phyloP scores from a whole-genome alignment of 208 protist species.

The Entamoeba moshkovskii region DNA sequence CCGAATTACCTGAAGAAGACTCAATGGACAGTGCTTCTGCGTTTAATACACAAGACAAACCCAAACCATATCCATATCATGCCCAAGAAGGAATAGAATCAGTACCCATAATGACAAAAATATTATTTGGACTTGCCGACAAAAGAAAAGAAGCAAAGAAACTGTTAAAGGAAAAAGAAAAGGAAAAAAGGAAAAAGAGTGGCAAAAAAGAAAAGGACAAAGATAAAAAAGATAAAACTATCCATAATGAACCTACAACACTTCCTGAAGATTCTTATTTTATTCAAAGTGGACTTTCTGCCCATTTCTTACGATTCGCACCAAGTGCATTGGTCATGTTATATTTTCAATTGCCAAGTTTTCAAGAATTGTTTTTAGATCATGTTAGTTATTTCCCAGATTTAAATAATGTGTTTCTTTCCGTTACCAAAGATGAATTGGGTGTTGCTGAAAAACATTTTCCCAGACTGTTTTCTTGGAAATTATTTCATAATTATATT shows the following conservation, averaged over 20 bases:
- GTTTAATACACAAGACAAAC: background rate
- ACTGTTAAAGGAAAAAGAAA: background rate
- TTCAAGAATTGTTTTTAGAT: background rate
- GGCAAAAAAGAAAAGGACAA: background rate
- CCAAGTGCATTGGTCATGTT: background rate
- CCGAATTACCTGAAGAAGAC: background rate
- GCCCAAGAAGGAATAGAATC: background rate
- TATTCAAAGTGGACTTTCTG: background rate
- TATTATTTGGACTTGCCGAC: background rate
- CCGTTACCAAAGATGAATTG: background rate
- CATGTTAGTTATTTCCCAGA: background rate
- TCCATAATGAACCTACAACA: background rate
- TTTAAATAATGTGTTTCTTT: background rate
- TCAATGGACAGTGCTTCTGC: background rate
- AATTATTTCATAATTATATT: background rate
- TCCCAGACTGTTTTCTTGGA: background rate
- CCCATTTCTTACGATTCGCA: background rate
- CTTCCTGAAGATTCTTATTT: constrained; percentile 1
- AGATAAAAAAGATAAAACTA: background rate
- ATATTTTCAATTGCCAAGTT: background rate
- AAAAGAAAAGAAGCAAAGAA: background rate
- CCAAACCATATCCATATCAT: background rate
- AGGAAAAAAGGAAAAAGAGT: background rate
- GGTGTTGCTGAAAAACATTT: background rate
- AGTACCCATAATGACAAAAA: background rate